Evolutionary conservation across 495 filamentous ascomycete species (phyloP).

Genomic region (Cudoniella acicularis): DNA sequence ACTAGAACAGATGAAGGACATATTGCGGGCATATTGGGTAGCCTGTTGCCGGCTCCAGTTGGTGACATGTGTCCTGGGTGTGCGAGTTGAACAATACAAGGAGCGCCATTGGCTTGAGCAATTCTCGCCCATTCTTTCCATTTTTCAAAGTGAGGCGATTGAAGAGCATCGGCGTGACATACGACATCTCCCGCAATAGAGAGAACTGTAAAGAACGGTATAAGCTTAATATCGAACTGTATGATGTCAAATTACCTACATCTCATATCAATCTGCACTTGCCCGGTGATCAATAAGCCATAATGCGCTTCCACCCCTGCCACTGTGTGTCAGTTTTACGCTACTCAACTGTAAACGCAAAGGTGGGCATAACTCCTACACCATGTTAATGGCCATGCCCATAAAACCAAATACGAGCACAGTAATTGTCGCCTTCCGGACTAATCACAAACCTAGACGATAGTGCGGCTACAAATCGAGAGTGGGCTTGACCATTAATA

Average conservation of each 20-base stretch:
- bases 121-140: constrained; percentile 47
- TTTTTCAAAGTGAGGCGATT: constrained; percentile 28
- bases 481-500: constrained; percentile 22
- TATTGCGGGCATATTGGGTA: constrained; percentile 41
- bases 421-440: not conserved
- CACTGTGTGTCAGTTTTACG: too few relatives aligned
- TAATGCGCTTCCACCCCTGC: constrained; percentile 34
- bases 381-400: constrained; percentile 21
- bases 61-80: constrained; percentile 58
- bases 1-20: constrained; percentile 45
- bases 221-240: not conserved
- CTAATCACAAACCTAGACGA: too few relatives aligned
- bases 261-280: constrained; percentile 53
- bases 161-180: constrained; percentile 30
- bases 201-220: not conserved
- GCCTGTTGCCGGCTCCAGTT: constrained; percentile 39
- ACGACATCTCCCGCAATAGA: constrained; percentile 35
- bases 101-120: constrained; percentile 42
- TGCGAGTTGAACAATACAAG: constrained; percentile 51
- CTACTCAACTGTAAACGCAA: too few relatives aligned
- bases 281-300: constrained; percentile 47
- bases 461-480: too few relatives aligned
- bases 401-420: not conserved
- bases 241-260: constrained; percentile 25
- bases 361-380: too few relatives aligned